These are phyloP conservation scores for Tolypocladium endophyticum DNA, from an alignment of 2,329 filamentous ascomycete species.

Conservation along the genomic window DNA sequence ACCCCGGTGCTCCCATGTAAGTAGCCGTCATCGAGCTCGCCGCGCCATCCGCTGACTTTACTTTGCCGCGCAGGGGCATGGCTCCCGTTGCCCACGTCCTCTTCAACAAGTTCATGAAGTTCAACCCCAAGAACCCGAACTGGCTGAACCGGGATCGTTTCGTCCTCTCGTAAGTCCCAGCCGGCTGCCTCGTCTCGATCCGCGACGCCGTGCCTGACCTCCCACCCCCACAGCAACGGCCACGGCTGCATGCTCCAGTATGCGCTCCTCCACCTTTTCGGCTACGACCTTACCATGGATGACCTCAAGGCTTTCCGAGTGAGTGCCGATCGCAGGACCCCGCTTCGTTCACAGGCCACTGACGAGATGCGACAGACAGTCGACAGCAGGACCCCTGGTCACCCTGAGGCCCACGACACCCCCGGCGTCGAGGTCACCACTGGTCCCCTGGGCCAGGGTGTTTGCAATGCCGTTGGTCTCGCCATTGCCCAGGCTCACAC, in stretches of 20 bases:
- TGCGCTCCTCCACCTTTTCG: conserved; percentile 92
- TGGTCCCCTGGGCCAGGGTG: conserved; percentile 93
- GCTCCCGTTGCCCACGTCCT: conserved; percentile 93
- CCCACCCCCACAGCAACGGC: conserved; percentile 61
- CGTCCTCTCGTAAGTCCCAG: conserved; percentile 80
- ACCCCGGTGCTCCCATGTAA: conserved; percentile 95
- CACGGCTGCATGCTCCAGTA: conserved; percentile 99
- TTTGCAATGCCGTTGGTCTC: conserved; percentile 94
- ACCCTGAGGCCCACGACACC: conserved; percentile 94
- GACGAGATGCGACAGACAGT: conserved; percentile 26
- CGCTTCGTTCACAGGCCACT: conserved; percentile 2
- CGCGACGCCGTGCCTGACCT: not conserved
- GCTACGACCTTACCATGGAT: conserved; percentile 76
- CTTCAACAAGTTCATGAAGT: conserved; percentile 98
- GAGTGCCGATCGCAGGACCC: conserved; percentile 29
- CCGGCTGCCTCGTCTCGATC: not conserved
- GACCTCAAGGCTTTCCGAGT: conserved; percentile 96
- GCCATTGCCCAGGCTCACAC: conserved; percentile 94
- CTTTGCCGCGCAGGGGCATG: conserved; percentile 50
- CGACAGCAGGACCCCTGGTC: conserved; percentile 78
- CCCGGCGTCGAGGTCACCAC: conserved; percentile 97
- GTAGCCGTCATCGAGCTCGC: conserved; percentile 15
- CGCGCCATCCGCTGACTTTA: conserved; percentile 21
- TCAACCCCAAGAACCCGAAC: conserved; percentile 98
- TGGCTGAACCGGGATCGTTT: conserved; percentile 98